Evolutionary conservation across 108 stramenopile species (phyloP).

Genomic region (Cyclostephanos invisitatus): DNA sequence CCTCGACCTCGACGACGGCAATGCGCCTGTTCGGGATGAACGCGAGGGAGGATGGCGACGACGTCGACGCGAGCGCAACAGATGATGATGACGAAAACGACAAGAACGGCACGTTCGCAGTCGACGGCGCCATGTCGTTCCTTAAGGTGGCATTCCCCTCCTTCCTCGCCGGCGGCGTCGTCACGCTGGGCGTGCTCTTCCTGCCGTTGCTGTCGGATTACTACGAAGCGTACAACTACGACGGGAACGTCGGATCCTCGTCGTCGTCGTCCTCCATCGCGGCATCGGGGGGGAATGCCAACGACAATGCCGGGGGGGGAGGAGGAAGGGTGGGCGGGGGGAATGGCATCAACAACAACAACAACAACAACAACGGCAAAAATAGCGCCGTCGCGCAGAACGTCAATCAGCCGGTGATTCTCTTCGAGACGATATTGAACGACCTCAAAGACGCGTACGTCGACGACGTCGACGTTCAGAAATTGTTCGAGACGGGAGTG

Average conservation of each 20-base stretch:
- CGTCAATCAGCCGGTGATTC: constrained; percentile 69
- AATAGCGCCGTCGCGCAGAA: constrained; percentile 8
- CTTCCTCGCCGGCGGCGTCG: constrained; percentile 31
- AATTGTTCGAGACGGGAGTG: constrained; percentile 92
- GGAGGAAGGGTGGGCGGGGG: too few species aligned
- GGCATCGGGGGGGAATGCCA: background rate
- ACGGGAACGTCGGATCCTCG: background rate
- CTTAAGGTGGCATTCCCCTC: constrained; percentile 44
- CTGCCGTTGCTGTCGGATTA: constrained; percentile 41
- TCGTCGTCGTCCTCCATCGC: background rate
- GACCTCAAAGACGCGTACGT: constrained; percentile 81
- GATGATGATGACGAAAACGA: background rate
- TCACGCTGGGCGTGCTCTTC: constrained; percentile 40
- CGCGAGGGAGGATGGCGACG: background rate
- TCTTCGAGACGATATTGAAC: constrained; percentile 83
- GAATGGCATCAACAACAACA: background rate
- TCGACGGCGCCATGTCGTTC: constrained; percentile 10
- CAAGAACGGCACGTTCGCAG: background rate
- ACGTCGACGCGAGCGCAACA: background rate
- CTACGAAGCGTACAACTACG: constrained; percentile 30
- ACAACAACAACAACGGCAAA: constrained; percentile 3
- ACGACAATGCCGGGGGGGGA: too few species aligned
- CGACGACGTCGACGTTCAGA: constrained; percentile 84
- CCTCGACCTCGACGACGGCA: constrained; percentile 12
- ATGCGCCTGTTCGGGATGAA: constrained; percentile 11